Conservation (phyloP, 2,329 filamentous ascomycete species). For the Coniella vitis region DNA sequence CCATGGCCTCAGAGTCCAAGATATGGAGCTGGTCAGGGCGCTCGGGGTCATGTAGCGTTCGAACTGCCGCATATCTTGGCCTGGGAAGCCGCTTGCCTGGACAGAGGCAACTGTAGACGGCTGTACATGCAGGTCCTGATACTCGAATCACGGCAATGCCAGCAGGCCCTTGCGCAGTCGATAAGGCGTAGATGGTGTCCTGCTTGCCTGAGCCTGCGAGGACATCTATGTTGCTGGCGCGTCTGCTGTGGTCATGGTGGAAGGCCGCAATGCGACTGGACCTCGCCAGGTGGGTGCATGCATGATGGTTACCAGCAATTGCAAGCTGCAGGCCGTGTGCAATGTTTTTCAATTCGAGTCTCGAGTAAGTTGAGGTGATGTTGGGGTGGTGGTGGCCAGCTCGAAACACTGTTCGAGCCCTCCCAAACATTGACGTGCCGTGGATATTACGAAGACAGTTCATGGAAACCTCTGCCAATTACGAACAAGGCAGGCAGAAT, state of each 20-base stretch:
- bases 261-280: not conserved
- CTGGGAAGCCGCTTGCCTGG: conserved; percentile 37
- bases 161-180: conserved; percentile 75
- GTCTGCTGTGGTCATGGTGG: not conserved
- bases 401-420: conserved; percentile 11
- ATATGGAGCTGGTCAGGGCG: conserved; percentile 40
- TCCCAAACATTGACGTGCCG: conserved; percentile 15
- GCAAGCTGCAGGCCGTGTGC: not conserved
- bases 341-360: not conserved
- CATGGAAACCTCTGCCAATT: not conserved
- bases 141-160: conserved; percentile 87
- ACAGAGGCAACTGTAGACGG: conserved; percentile 50
- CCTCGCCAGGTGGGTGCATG: not conserved
- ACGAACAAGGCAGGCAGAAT: no score
- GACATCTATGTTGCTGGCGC: not conserved
- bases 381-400: not conserved
- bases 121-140: conserved; percentile 69
- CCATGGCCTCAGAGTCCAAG: conserved; percentile 68
- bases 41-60: conserved; percentile 59
- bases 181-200: conserved; percentile 86
- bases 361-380: not conserved
- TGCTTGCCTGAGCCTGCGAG: conserved; percentile 19
- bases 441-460: not conserved
- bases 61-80: conserved; percentile 59
- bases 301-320: not conserved